phyloP scores from a whole-genome alignment of 2,329 filamentous ascomycete species.

The Daldinia sp. region DNA sequence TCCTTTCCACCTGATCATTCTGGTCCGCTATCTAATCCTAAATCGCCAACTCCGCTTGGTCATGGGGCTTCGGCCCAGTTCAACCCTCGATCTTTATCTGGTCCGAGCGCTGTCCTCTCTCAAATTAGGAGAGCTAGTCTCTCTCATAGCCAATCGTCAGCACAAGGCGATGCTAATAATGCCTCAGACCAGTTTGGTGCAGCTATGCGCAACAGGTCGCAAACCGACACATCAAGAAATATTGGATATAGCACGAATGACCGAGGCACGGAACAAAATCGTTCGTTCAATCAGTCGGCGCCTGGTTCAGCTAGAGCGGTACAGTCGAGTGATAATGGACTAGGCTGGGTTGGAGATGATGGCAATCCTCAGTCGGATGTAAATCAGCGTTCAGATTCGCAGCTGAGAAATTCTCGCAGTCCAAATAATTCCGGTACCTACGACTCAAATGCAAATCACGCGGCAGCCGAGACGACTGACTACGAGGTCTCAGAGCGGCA shows the following conservation, averaged over 20 bases:
- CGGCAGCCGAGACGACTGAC: conserved; percentile 33
- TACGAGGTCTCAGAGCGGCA: conserved; percentile 29
- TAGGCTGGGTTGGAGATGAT: conserved; percentile 29
- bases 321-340: conserved; percentile 30
- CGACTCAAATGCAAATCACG: conserved; percentile 22
- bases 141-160: conserved; percentile 23
- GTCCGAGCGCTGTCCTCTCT: conserved; percentile 30
- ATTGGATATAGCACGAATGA: conserved; percentile 10
- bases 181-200: conserved; percentile 34
- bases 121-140: conserved; percentile 37
- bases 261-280: conserved; percentile 3
- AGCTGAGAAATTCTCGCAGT: conserved; percentile 21
- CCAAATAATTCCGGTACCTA: conserved; percentile 29
- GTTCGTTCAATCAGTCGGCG: conserved; percentile 14
- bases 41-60: conserved; percentile 40
- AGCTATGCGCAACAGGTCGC: conserved; percentile 24
- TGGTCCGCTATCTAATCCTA: conserved; percentile 38
- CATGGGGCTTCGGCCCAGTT: conserved; percentile 15
- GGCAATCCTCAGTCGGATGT: conserved; percentile 27
- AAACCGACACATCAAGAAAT: conserved; percentile 21
- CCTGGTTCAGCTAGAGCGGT: conserved; percentile 35
- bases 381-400: conserved; percentile 25
- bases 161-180: conserved; percentile 24
- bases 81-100: conserved; percentile 28
- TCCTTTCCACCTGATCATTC: conserved; percentile 32